phyloP scores from a whole-genome alignment of 371 early-diverging fungal genomes.

The Dichotomocladium elegans region DNA sequence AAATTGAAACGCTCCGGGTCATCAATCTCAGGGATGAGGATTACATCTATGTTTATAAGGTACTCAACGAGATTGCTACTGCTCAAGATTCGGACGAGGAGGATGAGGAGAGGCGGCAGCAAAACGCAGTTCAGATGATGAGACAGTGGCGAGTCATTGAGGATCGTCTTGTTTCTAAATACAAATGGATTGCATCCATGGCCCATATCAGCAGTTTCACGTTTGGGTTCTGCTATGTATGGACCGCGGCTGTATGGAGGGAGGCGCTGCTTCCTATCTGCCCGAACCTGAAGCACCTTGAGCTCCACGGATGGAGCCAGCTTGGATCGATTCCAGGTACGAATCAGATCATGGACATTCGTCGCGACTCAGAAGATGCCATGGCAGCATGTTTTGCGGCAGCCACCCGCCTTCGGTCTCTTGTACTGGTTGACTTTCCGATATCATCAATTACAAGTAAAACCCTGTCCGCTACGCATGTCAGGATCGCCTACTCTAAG shows the following conservation, averaged over 20 bases:
- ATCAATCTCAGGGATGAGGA: background rate
- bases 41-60: background rate
- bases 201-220: background rate
- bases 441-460: too few relatives aligned
- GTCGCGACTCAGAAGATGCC: background rate
- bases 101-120: too few relatives aligned
- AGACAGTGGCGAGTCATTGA: background rate
- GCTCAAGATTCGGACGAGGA: background rate
- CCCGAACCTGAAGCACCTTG: background rate
- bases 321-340: too few relatives aligned
- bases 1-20: background rate
- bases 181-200: background rate
- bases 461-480: background rate
- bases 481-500: background rate
- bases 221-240: slow-evolving; percentile 6
- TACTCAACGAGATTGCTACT: background rate
- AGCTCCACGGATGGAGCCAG: background rate
- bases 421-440: background rate
- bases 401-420: background rate
- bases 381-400: background rate
- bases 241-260: slow-evolving; percentile 4
- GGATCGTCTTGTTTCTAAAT: background rate
- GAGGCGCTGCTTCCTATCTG: background rate
- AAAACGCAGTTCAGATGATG: background rate
- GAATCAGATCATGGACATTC: background rate